phyloP scores from a whole-genome alignment of 2,329 filamentous ascomycete species.

The Chaetothyriales sp. region DNA sequence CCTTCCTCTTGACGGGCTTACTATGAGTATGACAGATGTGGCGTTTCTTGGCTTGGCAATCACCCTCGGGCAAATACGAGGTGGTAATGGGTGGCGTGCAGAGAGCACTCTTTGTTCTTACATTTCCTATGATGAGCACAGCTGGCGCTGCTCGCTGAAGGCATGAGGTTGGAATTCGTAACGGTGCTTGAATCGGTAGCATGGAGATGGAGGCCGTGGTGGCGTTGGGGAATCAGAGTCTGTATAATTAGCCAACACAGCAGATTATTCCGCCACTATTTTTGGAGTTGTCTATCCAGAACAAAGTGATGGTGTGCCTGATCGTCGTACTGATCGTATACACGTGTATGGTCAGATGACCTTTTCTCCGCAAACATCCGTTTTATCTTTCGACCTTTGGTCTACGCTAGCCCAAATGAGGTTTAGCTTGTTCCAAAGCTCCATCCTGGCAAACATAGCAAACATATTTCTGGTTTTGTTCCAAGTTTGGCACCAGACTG shows the following conservation, averaged over 20 bases:
- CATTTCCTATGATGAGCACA: slow-evolving; percentile 14
- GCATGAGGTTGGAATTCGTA: slow-evolving; percentile 41
- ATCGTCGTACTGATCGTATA: no score
- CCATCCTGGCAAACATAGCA: background rate
- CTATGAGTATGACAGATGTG: background rate
- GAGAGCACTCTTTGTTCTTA: slow-evolving; percentile 1
- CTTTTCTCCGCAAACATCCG: background rate
- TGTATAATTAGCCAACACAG: background rate
- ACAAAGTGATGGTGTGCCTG: no score
- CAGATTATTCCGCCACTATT: background rate
- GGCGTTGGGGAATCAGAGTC: background rate
- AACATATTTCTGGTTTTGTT: background rate
- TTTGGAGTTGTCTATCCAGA: no score
- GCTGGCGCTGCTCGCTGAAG: slow-evolving; percentile 35
- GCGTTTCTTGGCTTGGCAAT: background rate
- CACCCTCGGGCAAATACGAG: background rate
- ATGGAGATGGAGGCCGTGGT: background rate
- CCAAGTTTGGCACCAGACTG: no score
- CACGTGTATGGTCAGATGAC: background rate
- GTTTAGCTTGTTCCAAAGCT: background rate
- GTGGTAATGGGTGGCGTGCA: background rate
- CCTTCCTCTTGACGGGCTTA: background rate
- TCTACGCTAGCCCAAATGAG: background rate
- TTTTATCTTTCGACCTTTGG: background rate
- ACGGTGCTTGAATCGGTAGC: slow-evolving; percentile 22